Conservation (phyloP, 257 asterid species). For the Solanum gracilifrons region DNA sequence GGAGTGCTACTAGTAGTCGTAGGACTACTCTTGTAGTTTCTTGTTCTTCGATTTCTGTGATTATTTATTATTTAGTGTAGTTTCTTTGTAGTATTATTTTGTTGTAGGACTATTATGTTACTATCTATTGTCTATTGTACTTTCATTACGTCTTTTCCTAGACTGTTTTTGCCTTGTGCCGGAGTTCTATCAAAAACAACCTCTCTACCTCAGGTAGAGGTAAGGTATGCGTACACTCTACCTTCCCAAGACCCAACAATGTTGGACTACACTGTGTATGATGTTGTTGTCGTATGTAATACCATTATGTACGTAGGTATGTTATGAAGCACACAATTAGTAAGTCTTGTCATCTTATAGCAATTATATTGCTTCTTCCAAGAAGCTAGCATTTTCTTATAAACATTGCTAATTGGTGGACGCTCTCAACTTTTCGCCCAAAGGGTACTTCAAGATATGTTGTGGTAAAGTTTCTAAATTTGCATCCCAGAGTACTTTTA, state of each 20-base stretch:
- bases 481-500: not conserved
- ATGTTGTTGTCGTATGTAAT: not conserved
- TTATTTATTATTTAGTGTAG: not conserved
- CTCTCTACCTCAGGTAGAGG: not conserved
- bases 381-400: not conserved
- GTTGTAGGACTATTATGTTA: not conserved
- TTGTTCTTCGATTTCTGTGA: not conserved
- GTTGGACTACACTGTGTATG: not conserved
- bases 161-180: not conserved
- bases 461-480: not conserved
- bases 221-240: not conserved
- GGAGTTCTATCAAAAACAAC: not conserved
- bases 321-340: not conserved
- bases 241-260: not conserved
- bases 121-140: not conserved
- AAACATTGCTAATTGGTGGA: not conserved
- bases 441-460: not conserved
- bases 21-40: not conserved
- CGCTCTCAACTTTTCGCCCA: not conserved
- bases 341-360: not conserved
- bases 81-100: not conserved
- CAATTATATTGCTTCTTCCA: not conserved
- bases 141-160: not conserved
- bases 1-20: not conserved
- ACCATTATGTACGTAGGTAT: not conserved